Percentiles rank a stretch among this genome's conserved stretches.
These are phyloP conservation scores for Tagetes erecta DNA, from an alignment of 129 eudicot genomes.

Conservation along the genomic window DNA sequence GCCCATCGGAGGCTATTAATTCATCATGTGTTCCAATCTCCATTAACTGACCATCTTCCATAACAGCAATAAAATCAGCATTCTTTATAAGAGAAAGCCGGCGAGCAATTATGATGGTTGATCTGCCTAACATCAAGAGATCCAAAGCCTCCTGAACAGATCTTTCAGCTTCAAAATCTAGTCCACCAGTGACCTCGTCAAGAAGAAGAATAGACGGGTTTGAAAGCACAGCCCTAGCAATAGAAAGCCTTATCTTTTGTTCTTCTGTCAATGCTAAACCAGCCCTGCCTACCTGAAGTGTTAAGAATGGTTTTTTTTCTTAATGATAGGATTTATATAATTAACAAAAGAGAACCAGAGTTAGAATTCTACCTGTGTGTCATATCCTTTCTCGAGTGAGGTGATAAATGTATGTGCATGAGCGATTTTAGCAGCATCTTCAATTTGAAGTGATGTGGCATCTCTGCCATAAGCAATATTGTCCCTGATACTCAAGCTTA, in stretches of 20 bases:
- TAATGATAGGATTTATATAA: not conserved
- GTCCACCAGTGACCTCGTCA: constrained; percentile 97
- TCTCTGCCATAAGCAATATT: constrained; percentile 91
- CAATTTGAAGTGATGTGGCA: constrained; percentile 83
- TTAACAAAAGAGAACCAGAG: not conserved
- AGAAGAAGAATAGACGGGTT: constrained; percentile 92
- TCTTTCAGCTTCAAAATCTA: constrained; percentile 97
- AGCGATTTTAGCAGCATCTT: constrained; percentile 95
- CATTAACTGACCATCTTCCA: constrained; percentile 95
- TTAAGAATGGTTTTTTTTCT: constrained; percentile 10
- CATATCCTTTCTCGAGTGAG: constrained; percentile 86
- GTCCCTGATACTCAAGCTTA: constrained; percentile 86
- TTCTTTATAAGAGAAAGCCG: constrained; percentile 79
- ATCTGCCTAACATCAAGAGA: constrained; percentile 89
- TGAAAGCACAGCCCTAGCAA: constrained; percentile 92
- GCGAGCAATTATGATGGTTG: constrained; percentile 88
- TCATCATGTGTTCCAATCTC: constrained; percentile 98
- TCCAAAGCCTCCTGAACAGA: constrained; percentile 96
- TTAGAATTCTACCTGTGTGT: constrained; percentile 76
- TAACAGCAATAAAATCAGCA: constrained; percentile 94
- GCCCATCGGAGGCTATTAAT: constrained; percentile 75
- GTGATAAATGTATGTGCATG: constrained; percentile 91
- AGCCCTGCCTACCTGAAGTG: constrained; percentile 79
- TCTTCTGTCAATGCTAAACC: constrained; percentile 81
- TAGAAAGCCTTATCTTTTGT: constrained; percentile 84